A percentile compares a stretch with the other conserved stretches of the same genome.
Conservation (phyloP, 352 stramenopile genomes). For the Blastocystis sp. region DNA sequence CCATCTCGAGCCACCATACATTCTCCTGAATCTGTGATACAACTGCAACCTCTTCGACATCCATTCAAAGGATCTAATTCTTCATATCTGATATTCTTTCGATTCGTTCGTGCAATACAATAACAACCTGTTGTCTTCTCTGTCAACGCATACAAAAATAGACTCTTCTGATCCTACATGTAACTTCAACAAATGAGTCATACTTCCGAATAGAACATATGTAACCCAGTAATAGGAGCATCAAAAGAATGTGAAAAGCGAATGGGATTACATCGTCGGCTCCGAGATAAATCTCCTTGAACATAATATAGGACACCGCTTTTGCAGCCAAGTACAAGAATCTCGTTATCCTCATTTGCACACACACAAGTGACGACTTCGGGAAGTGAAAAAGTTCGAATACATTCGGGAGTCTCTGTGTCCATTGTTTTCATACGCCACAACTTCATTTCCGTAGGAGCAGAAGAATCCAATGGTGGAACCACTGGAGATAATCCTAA, state of each 20-base stretch:
- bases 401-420: background rate
- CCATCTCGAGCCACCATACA: background rate
- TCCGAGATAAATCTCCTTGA: background rate
- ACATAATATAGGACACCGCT: slow-evolving; percentile 9
- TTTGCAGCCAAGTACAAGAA: background rate
- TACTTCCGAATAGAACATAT: background rate
- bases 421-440: slow-evolving; percentile 1
- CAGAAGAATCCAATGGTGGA: background rate
- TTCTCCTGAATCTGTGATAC: slow-evolving; percentile 3
- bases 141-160: background rate
- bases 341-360: slow-evolving; percentile 32
- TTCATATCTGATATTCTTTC: background rate
- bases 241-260: background rate
- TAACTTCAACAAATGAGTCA: background rate
- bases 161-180: background rate
- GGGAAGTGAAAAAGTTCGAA: background rate
- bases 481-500: background rate
- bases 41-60: background rate
- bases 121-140: background rate
- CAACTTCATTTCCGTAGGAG: background rate
- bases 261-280: background rate
- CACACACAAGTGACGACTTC: background rate
- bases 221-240: background rate
- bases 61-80: background rate
- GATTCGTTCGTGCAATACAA: background rate